Conservation (phyloP, 2,329 filamentous ascomycete species). For the Talaromyces funiculosus region DNA sequence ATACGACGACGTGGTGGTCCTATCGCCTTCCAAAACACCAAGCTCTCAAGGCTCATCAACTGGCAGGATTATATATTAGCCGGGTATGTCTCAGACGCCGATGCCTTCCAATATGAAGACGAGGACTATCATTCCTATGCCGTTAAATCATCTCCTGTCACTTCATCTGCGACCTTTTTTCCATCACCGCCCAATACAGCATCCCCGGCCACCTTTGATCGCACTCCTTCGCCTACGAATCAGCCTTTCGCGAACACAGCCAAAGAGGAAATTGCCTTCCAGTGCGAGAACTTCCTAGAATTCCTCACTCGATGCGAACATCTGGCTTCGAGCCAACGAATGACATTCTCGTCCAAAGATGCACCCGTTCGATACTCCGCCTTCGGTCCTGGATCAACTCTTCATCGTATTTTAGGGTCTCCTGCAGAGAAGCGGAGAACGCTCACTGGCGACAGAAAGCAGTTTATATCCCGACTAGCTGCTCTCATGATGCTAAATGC, state of each 20-base stretch:
- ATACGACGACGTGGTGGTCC: slow-evolving; percentile 35
- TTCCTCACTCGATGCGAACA: slow-evolving; percentile 36
- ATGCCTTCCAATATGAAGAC: slow-evolving; percentile 32
- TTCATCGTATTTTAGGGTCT: slow-evolving; percentile 29
- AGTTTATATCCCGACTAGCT: slow-evolving; percentile 33
- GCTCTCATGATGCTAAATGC: slow-evolving; percentile 35
- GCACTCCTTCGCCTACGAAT: slow-evolving; percentile 11
- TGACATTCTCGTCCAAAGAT: slow-evolving; percentile 16
- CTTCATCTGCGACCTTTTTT: slow-evolving; percentile 15
- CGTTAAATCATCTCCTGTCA: slow-evolving; percentile 6
- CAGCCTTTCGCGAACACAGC: slow-evolving; percentile 13
- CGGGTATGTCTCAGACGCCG: slow-evolving; percentile 31
- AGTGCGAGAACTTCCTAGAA: slow-evolving; percentile 35
- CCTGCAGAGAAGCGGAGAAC: slow-evolving; percentile 30
- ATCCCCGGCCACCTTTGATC: slow-evolving; percentile 6
- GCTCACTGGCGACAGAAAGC: slow-evolving; percentile 33
- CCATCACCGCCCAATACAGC: slow-evolving; percentile 18
- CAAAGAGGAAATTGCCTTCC: slow-evolving; percentile 28
- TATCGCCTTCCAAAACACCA: slow-evolving; percentile 31
- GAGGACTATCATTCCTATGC: slow-evolving; percentile 13
- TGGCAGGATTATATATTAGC: slow-evolving; percentile 40
- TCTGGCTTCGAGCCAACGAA: slow-evolving; percentile 27
- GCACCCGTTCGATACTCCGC: slow-evolving; percentile 23
- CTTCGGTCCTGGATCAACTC: slow-evolving; percentile 26
- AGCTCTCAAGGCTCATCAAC: slow-evolving; percentile 37